Evolutionary conservation across 2,329 filamentous ascomycete species (phyloP).

Genomic region (Penicillium sp.): DNA sequence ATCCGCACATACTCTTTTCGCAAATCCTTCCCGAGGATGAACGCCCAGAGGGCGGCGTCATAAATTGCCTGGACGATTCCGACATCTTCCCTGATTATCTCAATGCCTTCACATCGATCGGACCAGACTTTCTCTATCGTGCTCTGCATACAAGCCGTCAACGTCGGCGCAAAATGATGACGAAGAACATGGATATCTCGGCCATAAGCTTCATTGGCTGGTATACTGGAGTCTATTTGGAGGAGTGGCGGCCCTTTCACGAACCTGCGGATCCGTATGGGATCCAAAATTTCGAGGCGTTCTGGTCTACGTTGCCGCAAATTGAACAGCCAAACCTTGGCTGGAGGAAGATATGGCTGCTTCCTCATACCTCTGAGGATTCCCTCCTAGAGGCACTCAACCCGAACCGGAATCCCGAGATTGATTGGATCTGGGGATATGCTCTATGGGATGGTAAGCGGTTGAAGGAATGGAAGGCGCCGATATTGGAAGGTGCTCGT

Average conservation of each 20-base stretch:
- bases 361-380: background rate
- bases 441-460: constrained; percentile 1
- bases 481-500: background rate
- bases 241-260: constrained; percentile 1
- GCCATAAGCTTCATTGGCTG: background rate
- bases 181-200: constrained; percentile 4
- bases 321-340: constrained; percentile 12
- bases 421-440: constrained; percentile 1
- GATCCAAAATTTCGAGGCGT: constrained; percentile 1
- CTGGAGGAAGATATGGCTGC: constrained; percentile 6
- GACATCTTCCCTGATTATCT: background rate
- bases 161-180: constrained; percentile 13
- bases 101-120: constrained; percentile 9
- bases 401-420: background rate
- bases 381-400: background rate
- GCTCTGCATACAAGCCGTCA: constrained; percentile 8
- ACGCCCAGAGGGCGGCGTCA: background rate
- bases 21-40: background rate
- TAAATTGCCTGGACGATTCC: background rate
- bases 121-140: constrained; percentile 17
- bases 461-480: background rate
- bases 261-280: constrained; percentile 17
- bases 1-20: background rate
- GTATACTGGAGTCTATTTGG: background rate
- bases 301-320: constrained; percentile 7